Conservation (phyloP, 176 grass and related monocot genomes). For the Eragrostis nindensis region DNA sequence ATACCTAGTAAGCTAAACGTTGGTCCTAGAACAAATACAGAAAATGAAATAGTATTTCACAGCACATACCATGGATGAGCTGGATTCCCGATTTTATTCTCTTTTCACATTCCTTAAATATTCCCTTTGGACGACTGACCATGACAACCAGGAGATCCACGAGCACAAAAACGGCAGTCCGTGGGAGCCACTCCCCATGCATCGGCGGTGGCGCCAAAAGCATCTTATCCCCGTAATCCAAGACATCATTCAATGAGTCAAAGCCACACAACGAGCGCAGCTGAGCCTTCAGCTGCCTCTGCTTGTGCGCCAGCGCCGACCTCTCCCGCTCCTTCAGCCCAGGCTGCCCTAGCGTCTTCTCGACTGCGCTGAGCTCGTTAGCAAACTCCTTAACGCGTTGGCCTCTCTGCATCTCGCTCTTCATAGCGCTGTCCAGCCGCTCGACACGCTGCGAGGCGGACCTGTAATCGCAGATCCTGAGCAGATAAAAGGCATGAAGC, state of each 20-base stretch:
- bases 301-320: constrained; percentile 62
- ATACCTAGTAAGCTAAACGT: constrained; percentile 4
- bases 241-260: constrained; percentile 55
- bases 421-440: constrained; percentile 66
- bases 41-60: constrained; percentile 18
- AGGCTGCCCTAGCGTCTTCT: constrained; percentile 48
- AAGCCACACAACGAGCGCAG: constrained; percentile 62
- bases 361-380: constrained; percentile 57
- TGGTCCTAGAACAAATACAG: constrained; percentile 11
- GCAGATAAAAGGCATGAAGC: constrained; percentile 80
- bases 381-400: constrained; percentile 50
- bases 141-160: constrained; percentile 97
- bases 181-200: constrained; percentile 96
- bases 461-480: constrained; percentile 92
- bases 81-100: constrained; percentile 86
- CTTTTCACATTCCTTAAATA: constrained; percentile 92
- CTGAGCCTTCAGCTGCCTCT: constrained; percentile 52
- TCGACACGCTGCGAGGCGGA: constrained; percentile 69
- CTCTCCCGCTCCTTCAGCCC: constrained; percentile 69
- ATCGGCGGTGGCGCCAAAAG: constrained; percentile 84
- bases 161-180: constrained; percentile 75
- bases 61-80: constrained; percentile 74
- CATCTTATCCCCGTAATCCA: constrained; percentile 88
- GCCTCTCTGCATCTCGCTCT: constrained; percentile 67
- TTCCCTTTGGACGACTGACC: constrained; percentile 85